A percentile compares a stretch with the other conserved stretches of the same genome.
phyloP scores from a whole-genome alignment of 2,329 filamentous ascomycete genomes.

The Capronia americana region DNA sequence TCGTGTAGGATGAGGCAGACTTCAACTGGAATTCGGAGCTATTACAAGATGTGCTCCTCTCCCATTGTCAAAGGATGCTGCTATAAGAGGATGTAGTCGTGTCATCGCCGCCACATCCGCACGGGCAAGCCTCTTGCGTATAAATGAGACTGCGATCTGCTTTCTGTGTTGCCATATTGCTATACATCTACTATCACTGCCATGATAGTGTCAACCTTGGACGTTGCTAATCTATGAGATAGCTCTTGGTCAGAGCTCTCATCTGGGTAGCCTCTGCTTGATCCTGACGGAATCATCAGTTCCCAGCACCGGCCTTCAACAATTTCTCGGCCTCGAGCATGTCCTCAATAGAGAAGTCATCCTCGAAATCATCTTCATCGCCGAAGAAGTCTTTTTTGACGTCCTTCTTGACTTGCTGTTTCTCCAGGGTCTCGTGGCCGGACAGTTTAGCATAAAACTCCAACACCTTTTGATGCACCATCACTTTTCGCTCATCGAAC shows the following conservation, averaged over 20 bases:
- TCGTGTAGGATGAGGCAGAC: conserved; percentile 45
- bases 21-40: neutral
- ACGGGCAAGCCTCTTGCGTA: too few species aligned
- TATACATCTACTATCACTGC: neutral
- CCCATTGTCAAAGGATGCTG: too few species aligned
- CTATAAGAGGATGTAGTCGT: too few species aligned
- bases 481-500: conserved; percentile 89
- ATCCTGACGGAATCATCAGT: neutral
- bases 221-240: neutral
- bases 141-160: neutral
- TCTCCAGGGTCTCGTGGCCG: conserved; percentile 65
- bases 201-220: neutral
- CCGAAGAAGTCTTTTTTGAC: conserved; percentile 41
- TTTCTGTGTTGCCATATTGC: neutral
- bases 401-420: conserved; percentile 28
- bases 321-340: conserved; percentile 31
- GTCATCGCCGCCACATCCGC: too few species aligned
- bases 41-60: too few species aligned
- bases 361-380: conserved; percentile 57
- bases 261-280: neutral
- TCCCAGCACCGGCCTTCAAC: conserved; percentile 15
- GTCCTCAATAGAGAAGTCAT: conserved; percentile 37
- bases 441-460: conserved; percentile 85
- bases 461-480: conserved; percentile 87
- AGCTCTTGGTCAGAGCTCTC: conserved; percentile 4